Conservation (phyloP, 2,329 filamentous ascomycete genomes). For the Meredithiella fracta region DNA sequence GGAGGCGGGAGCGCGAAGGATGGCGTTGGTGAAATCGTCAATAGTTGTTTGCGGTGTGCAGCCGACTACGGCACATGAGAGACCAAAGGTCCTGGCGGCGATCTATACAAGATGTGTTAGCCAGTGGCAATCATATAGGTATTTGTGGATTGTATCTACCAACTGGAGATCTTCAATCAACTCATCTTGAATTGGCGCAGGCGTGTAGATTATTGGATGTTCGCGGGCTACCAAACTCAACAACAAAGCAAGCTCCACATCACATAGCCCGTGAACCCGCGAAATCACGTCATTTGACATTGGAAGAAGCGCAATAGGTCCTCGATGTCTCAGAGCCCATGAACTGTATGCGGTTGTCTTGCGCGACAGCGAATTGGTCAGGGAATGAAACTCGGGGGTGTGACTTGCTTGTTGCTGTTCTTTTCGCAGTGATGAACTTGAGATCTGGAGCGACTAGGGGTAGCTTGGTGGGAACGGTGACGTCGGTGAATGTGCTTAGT, state of each 20-base stretch:
- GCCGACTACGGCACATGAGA: conserved; percentile 52
- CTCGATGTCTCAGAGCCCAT: not conserved
- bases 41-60: conserved; percentile 59
- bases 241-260: conserved; percentile 74
- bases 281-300: conserved; percentile 51
- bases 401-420: too few relatives aligned
- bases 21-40: conserved; percentile 60
- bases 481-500: conserved; percentile 1
- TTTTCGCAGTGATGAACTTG: too few relatives aligned
- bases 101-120: conserved; percentile 30
- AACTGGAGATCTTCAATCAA: conserved; percentile 60
- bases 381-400: too few relatives aligned
- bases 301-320: conserved; percentile 15
- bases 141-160: conserved; percentile 25
- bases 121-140: not conserved
- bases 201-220: conserved; percentile 76
- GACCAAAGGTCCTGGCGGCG: conserved; percentile 52
- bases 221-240: conserved; percentile 67
- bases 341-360: not conserved
- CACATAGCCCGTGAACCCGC: conserved; percentile 62
- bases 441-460: too few relatives aligned
- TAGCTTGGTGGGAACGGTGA: not conserved
- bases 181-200: conserved; percentile 37
- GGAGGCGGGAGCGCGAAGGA: conserved; percentile 32
- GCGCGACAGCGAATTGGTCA: not conserved